Conservation (phyloP, 495 filamentous ascomycete genomes). For the Podospora fimiseda region DNA sequence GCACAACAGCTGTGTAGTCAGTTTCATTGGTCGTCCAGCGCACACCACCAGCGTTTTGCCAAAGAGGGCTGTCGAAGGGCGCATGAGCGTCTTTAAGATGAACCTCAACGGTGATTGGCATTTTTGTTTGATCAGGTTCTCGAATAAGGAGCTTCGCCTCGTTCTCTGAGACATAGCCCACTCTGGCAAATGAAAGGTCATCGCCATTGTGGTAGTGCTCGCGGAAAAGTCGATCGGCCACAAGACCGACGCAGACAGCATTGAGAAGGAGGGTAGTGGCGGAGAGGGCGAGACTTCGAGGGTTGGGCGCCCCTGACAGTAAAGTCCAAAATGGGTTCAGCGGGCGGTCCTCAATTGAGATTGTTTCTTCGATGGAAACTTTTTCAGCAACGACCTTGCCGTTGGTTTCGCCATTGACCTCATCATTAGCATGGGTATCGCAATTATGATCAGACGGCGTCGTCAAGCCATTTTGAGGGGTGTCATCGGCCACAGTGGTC, state of each 20-base stretch:
- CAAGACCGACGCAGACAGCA: conserved; percentile 53
- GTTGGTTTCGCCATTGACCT: conserved; percentile 3
- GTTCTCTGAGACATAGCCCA: conserved; percentile 78
- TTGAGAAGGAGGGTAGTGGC: conserved; percentile 67
- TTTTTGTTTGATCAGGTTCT: conserved; percentile 66
- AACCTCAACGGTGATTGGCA: conserved; percentile 65
- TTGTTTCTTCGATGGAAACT: conserved; percentile 47
- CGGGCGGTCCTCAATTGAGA: conserved; percentile 35
- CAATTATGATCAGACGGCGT: background rate
- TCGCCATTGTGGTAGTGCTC: conserved; percentile 60
- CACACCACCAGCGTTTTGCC: conserved; percentile 61
- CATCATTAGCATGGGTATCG: conserved; percentile 7
- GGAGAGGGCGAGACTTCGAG: conserved; percentile 51
- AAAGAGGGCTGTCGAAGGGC: conserved; percentile 45
- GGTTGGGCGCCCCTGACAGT: conserved; percentile 68
- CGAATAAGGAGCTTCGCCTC: conserved; percentile 77
- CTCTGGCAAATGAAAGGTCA: conserved; percentile 74
- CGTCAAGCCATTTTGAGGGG: conserved; percentile 18
- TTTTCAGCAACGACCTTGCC: conserved; percentile 35
- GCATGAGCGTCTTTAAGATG: conserved; percentile 41
- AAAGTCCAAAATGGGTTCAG: conserved; percentile 52
- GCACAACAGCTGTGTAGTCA: conserved; percentile 70
- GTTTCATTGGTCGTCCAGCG: conserved; percentile 62
- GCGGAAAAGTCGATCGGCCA: conserved; percentile 67
- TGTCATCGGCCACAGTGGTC: conserved; percentile 29